These are phyloP conservation scores for Bruguiera hainesii DNA, from an alignment of 441 rosid genomes.

Conservation along the genomic window DNA sequence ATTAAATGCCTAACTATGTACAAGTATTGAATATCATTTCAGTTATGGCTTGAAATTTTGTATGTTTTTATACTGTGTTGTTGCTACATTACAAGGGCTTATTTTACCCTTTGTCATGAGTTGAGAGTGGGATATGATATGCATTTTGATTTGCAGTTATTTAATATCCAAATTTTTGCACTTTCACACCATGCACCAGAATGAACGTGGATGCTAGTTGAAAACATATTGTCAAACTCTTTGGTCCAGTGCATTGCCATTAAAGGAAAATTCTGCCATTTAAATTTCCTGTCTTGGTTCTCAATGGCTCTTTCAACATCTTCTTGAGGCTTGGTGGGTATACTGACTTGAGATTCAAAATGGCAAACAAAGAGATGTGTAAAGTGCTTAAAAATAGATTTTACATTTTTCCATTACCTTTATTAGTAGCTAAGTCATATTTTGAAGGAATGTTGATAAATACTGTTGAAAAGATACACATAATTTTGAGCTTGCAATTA, in stretches of 20 bases:
- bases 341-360: neutral
- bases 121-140: neutral
- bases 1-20: neutral
- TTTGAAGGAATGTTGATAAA: too few species aligned
- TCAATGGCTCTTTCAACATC: neutral
- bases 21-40: neutral
- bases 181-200: too few species aligned
- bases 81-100: neutral
- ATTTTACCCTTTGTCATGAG: neutral
- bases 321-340: neutral
- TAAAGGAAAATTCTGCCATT: neutral
- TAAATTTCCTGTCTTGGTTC: neutral
- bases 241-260: constrained; percentile 8
- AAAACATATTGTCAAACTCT: neutral
- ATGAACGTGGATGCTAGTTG: neutral
- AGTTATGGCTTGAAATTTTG: neutral
- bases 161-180: too few species aligned
- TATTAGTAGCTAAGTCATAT: too few species aligned
- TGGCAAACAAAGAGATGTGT: neutral
- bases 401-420: too few species aligned
- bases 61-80: too few species aligned
- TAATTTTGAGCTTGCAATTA: neutral
- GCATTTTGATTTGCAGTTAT: too few species aligned
- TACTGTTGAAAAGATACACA: too few species aligned
- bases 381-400: neutral